Base-by-base conservation (phyloP, 495 filamentous ascomycete genomes). In the Filosporella fistucella region DNA sequence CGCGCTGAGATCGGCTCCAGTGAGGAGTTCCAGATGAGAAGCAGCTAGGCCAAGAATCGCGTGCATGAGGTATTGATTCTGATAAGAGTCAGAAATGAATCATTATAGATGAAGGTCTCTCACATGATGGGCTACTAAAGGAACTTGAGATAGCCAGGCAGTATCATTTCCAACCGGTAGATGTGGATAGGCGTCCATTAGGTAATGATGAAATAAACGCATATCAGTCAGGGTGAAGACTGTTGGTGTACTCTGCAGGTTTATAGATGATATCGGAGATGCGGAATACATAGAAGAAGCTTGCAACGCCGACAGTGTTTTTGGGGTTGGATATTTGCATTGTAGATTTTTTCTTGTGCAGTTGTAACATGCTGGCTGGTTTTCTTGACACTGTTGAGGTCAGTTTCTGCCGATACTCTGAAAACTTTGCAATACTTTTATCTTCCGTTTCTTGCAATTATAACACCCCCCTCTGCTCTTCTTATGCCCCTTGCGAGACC, bases 1-100 rank as follows among this genome's bases (percentile, higher is more conserved):
- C 4, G 47, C 7, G 4, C 14, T 18, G 4, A 51, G 29, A n/a
- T 40, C 11, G n/a, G 20, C 40, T 28, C 40, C 47, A 0, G 56
- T 51, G 10, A 51, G 9, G 3, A 51, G 34, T 23, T 39, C 26
- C 1, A 58, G 23, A 29, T 55, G 43, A 10, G 56, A 58, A 1
- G 47, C 56, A 25, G 56, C 41, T 18, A 58, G 18, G 6, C 47
- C 56, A 6, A 58, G 48, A 9, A 58, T 51, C 10, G 44, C 56
- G 24, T 58, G 51, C 56, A 58, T 54, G 30, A 58, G 43, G 35
- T 48, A 58, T 40, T 55, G 42, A 23, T 58, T 54, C 56, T 58
- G 16, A 8, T n/a, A 34, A 22, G 16, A 12, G 8, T 42, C 33
- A 50, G 49, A 10, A 20, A 11, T 7, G 26, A 34, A 21, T 23